Base-by-base conservation (phyloP, 2,329 filamentous ascomycete species). In the Fusarium irregulare region DNA sequence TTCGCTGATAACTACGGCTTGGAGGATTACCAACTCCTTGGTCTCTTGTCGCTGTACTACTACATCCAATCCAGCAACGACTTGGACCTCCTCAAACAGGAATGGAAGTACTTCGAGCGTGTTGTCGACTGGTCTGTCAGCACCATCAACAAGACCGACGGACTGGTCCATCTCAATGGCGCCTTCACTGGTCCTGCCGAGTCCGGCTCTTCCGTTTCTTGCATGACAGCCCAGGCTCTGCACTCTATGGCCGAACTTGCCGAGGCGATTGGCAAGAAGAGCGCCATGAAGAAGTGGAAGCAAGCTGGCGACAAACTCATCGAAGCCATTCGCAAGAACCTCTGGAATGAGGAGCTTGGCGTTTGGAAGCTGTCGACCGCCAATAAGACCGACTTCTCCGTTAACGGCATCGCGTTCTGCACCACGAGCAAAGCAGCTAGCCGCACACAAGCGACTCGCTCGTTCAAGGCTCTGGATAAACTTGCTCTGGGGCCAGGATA, bases 181-280 rank as follows among this genome's bases (percentile, higher is more conserved):
- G 25, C 45, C 0, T 61, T 61, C 7, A 58, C 47, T 5, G 59
- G 56, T 16, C 44, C 45, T 37, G 56, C 59, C 5, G 28, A 45
- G 21, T 58, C 34, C 11, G 59, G 59, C 3, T 51, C 56, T 27
- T 51, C 40, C 6, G 59, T 48, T 20, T 60, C 59, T 6, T 61
- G 59, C 12, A 47, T 58, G 56, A 45, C 59, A 8, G 59, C 44
- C 16, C 34, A 61, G 7, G 25, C 37, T 20, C 44, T 61, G 0
- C 58, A 61, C 32, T 58, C 56, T 6, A 58, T 58, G 40, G 56
- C 59, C 11, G 59, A 61, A 20, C 58, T 60, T 6, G 59, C 56
- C 23, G 18, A 37, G 13, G 56, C 56, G 8, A 60, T 61, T 9
- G 56, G 45, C 1, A 61, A 61, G 18, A 53, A 30, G 14, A 25